Base-by-base conservation (phyloP, 352 stramenopile species). In the Phytopythium ostracodes region DNA sequence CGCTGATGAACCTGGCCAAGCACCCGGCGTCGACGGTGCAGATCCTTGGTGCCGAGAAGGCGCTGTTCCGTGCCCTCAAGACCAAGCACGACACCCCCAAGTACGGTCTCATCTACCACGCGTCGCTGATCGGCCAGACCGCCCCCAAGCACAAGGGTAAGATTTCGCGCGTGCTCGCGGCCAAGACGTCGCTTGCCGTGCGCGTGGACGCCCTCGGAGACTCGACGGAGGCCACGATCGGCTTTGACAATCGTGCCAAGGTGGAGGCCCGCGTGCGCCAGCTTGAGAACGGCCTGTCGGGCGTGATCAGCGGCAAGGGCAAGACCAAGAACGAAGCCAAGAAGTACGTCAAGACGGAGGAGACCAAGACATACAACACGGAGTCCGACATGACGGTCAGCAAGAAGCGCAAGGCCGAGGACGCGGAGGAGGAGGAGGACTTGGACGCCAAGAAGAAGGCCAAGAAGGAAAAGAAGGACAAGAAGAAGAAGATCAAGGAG, bases 61-160 rank as follows among this genome's bases (percentile, higher is more conserved):
- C 98, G 20, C 89, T 99, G 4, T 99, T 99, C 87, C 94, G 98
- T 66, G 98, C 98, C 11, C 85, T 99, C 2, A 99, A 99, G 84
- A 99, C 98, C 12, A 99, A 99, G 79, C 95, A 99, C 73, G 96
- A 99, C 75, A 99, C 98, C 14, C 98, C 98, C 11, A 99, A 99
- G 80, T 99, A 99, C 78, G 98, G 98, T 81, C 87, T 99, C n/a
- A 99, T 99, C 72, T 99, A 99, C 79, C 98, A 99, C 81, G 97
- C 98, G 7, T 99, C 95, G 62, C 80, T 99, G 10, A 99, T 99
- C 62, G 98, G 98, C 36, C 98, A 99, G 77, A 98, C 97, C 2
- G 89, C 92, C n/a, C 94, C 97, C 4, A 99, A 99, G 87, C 92
- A 99, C 82, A 99, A 99, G 87, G 98, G 98, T 65, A 99, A 99